Conservation (phyloP, 257 asterid genomes). For the Gynochthodes officinalis region DNA sequence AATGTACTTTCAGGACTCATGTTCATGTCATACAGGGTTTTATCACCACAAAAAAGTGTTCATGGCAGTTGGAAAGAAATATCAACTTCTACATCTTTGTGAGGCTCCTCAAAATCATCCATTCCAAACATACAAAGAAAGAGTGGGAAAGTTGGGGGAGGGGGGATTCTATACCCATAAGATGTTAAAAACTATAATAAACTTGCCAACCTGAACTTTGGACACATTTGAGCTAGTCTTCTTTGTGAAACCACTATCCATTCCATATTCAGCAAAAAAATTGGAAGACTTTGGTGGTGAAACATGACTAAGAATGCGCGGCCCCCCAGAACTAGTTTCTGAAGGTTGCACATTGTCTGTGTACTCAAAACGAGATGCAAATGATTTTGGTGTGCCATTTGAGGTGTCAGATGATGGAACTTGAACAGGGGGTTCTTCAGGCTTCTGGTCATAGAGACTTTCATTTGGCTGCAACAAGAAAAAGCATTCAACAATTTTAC, state of each 20-base stretch:
- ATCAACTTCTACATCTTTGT: background rate
- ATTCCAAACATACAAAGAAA: background rate
- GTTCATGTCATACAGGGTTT: background rate
- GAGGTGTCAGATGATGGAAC: constrained; percentile 52
- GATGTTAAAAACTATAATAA: background rate
- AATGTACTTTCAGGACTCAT: background rate
- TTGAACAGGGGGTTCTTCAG: constrained; percentile 70
- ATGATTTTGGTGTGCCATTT: constrained; percentile 47
- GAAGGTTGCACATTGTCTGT: constrained; percentile 62
- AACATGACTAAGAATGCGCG: constrained; percentile 60
- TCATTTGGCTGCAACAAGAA: constrained; percentile 67
- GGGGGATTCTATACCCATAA: background rate
- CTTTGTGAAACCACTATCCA: constrained; percentile 82
- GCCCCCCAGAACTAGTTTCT: constrained; percentile 63
- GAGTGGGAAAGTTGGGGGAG: background rate
- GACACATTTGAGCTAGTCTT: constrained; percentile 61
- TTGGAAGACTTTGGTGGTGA: constrained; percentile 61
- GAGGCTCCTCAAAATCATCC: background rate
- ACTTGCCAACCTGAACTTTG: constrained; percentile 51
- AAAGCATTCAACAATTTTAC: constrained; percentile 9
- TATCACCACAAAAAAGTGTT: background rate
- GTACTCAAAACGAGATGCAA: constrained; percentile 80
- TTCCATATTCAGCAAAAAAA: constrained; percentile 86
- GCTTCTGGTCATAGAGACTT: constrained; percentile 94
- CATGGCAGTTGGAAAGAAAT: background rate